A percentile compares a stretch with the other conserved stretches of the same genome.
These are phyloP conservation scores for Melastoma candidum DNA, from an alignment of 441 rosid genomes.

Conservation along the genomic window DNA sequence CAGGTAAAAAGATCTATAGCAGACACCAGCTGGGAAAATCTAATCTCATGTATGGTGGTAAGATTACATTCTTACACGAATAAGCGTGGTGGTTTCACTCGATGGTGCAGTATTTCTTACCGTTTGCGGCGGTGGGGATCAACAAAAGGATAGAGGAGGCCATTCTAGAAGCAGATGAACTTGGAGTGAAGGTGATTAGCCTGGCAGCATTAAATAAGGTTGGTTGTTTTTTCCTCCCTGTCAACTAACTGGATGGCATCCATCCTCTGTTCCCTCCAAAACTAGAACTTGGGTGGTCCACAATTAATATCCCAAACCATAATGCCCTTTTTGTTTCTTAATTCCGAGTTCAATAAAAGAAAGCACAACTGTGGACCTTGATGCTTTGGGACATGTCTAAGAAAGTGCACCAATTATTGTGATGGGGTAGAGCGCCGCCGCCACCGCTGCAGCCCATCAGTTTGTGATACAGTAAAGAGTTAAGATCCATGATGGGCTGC, in stretches of 20 bases:
- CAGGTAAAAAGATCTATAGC: conserved; percentile 32
- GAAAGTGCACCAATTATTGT: too few relatives aligned
- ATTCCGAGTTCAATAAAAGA: too few relatives aligned
- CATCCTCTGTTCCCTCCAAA: conserved; percentile 15
- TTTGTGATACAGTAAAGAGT: too few relatives aligned
- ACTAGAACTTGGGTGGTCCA: too few relatives aligned
- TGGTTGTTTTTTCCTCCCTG: background rate
- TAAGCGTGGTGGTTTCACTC: background rate
- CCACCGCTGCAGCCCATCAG: too few relatives aligned
- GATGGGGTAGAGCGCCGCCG: too few relatives aligned
- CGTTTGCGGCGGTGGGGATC: conserved; percentile 77
- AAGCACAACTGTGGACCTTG: too few relatives aligned
- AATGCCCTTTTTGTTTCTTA: too few relatives aligned
- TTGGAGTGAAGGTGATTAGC: conserved; percentile 90
- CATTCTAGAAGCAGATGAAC: conserved; percentile 59
- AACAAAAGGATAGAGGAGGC: conserved; percentile 75
- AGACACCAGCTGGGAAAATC: background rate
- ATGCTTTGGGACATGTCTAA: too few relatives aligned
- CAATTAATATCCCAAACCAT: too few relatives aligned
- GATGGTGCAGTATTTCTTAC: conserved; percentile 73
- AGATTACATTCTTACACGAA: background rate
- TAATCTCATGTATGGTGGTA: background rate
- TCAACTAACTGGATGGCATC: too few relatives aligned
- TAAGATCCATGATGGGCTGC: too few relatives aligned
- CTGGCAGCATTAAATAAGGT: conserved; percentile 99